These are phyloP conservation scores for Martensiomyces pterosporus DNA, from an alignment of 192 early-diverging fungal species.

Conservation along the genomic window DNA sequence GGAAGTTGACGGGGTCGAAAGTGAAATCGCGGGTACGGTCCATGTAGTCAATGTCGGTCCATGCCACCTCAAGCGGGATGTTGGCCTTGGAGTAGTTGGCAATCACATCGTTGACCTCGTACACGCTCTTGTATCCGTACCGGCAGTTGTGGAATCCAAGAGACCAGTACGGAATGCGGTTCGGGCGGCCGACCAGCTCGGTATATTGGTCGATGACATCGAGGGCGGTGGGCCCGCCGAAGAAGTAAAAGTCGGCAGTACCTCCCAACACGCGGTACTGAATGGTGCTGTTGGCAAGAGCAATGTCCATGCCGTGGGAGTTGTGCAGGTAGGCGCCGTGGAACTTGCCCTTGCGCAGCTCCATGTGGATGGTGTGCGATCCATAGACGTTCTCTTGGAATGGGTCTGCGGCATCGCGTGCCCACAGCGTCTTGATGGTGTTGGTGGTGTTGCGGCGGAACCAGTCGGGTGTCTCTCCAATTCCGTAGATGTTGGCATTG, in stretches of 20 bases:
- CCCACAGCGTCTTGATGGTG: constrained; percentile 39
- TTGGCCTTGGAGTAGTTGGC: constrained; percentile 51
- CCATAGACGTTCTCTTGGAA: constrained; percentile 60
- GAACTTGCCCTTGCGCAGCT: constrained; percentile 53
- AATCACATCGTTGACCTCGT: constrained; percentile 54
- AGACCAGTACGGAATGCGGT: constrained; percentile 59
- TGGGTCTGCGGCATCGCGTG: constrained; percentile 43
- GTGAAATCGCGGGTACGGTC: constrained; percentile 58
- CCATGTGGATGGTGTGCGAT: constrained; percentile 62
- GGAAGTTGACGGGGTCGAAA: constrained; percentile 54
- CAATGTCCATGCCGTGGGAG: constrained; percentile 69
- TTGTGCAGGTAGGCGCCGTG: constrained; percentile 57
- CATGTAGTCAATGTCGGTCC: constrained; percentile 77
- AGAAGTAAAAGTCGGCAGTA: constrained; percentile 61
- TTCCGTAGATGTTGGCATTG: constrained; percentile 65
- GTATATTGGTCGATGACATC: constrained; percentile 55
- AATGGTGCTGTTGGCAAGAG: constrained; percentile 41
- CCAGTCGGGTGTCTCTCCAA: constrained; percentile 57
- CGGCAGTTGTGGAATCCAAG: constrained; percentile 64
- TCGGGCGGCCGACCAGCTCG: constrained; percentile 60
- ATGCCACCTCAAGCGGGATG: constrained; percentile 60
- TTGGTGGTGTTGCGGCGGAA: constrained; percentile 53
- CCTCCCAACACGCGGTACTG: constrained; percentile 66
- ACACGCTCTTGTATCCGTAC: constrained; percentile 58
- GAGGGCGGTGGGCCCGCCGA: constrained; percentile 51